Percentiles rank a stretch among this genome's conserved stretches.
These are phyloP conservation scores for Chlamydomonas reinhardtii DNA, from an alignment of 163 green algal species.

Conservation along the genomic window DNA sequence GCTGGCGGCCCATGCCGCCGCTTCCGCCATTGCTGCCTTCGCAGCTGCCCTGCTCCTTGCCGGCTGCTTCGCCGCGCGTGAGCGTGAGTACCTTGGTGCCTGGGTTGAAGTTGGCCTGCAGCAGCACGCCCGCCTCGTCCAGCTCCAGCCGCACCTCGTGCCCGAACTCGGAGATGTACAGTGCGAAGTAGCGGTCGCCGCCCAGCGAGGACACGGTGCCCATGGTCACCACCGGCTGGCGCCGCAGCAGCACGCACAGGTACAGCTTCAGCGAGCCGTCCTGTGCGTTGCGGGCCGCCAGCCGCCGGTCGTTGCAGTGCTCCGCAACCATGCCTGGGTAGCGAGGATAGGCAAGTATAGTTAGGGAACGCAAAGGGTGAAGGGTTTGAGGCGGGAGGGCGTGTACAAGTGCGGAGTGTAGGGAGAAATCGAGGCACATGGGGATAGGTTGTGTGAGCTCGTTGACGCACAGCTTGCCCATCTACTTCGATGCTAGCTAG, in stretches of 20 bases:
- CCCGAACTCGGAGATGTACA: conserved; percentile 64
- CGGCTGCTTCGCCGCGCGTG: neutral
- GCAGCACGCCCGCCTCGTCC: conserved; percentile 44
- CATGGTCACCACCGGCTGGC: conserved; percentile 49
- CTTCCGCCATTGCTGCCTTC: neutral
- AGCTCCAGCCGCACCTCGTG: conserved; percentile 9
- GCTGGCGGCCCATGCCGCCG: neutral
- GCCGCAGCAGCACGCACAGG: conserved; percentile 69
- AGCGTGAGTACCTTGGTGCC: conserved; percentile 51
- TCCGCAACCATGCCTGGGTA: conserved; percentile 47
- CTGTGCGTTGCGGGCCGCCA: conserved; percentile 77
- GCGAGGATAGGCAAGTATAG: neutral
- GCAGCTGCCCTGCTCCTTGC: no score
- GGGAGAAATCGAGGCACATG: no score
- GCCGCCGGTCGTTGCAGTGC: conserved; percentile 67
- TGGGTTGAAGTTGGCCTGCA: conserved; percentile 30
- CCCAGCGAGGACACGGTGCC: conserved; percentile 40
- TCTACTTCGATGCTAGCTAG: no score
- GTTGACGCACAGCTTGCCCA: no score
- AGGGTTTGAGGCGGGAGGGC: no score
- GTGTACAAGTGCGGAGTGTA: no score
- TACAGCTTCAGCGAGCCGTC: conserved; percentile 76
- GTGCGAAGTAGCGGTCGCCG: conserved; percentile 61
- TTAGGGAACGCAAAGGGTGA: neutral
- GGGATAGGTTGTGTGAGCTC: no score